These are phyloP conservation scores for Cyclotella cryptica DNA, from an alignment of 108 stramenopile species.

Conservation along the genomic window DNA sequence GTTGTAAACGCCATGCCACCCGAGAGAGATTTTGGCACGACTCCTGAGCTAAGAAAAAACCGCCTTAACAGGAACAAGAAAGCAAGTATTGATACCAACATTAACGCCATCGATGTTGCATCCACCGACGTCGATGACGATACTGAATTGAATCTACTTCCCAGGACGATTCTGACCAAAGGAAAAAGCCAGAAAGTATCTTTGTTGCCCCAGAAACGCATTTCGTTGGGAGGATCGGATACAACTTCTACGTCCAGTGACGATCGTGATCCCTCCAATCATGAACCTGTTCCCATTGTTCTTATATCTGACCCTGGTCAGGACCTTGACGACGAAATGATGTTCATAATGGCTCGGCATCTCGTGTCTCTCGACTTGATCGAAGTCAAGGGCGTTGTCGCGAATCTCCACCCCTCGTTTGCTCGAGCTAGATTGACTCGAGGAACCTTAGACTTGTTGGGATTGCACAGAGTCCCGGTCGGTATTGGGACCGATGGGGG, in stretches of 20 bases:
- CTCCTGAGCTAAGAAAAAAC: no score
- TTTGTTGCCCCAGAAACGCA: not conserved
- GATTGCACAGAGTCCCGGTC: slow-evolving; percentile 52
- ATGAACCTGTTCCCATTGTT: slow-evolving; percentile 45
- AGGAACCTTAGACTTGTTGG: slow-evolving; percentile 52
- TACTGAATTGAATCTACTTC: not conserved
- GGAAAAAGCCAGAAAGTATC: not conserved
- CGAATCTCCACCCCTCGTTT: slow-evolving; percentile 50
- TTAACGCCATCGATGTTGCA: slow-evolving; percentile 1
- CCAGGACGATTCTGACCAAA: slow-evolving; percentile 7
- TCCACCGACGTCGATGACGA: slow-evolving; percentile 4
- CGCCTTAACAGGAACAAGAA: not conserved
- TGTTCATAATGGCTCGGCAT: slow-evolving; percentile 54
- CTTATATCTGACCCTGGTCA: slow-evolving; percentile 56
- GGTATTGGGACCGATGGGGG: slow-evolving; percentile 59
- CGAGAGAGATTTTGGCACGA: not conserved
- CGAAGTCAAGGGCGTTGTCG: slow-evolving; percentile 45
- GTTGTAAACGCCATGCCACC: not conserved
- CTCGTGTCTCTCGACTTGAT: slow-evolving; percentile 45
- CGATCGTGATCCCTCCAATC: not conserved
- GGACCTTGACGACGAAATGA: slow-evolving; percentile 62
- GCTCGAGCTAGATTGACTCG: slow-evolving; percentile 54
- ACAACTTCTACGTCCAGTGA: not conserved
- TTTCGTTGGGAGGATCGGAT: not conserved
- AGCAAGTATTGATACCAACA: slow-evolving; percentile 11